Evolutionary conservation across 495 filamentous ascomycete genomes (phyloP).

Genomic region (Melanomma pulvis-pyrius): DNA sequence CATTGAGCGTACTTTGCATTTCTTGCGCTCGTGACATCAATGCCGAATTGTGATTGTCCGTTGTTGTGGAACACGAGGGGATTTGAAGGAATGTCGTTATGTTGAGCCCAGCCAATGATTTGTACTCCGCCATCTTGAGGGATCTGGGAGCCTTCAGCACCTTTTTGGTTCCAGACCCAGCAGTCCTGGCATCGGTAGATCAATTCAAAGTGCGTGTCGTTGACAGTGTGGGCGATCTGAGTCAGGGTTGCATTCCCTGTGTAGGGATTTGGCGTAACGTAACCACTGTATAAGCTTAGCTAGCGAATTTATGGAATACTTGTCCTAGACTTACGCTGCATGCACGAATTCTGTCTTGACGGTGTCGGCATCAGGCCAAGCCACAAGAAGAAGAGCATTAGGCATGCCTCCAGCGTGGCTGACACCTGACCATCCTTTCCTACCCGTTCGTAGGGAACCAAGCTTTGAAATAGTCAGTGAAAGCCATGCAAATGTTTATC

Average conservation of each 20-base stretch:
- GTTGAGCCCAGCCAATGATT: conserved; percentile 39
- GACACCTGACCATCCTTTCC: conserved; percentile 60
- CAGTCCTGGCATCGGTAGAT: conserved; percentile 68
- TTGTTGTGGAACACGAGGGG: conserved; percentile 36
- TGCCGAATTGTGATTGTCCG: conserved; percentile 50
- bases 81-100: conserved; percentile 17
- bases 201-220: conserved; percentile 56
- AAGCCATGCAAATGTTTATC: not conserved
- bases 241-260: conserved; percentile 60
- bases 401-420: conserved; percentile 63
- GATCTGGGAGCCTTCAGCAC: conserved; percentile 48
- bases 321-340: conserved; percentile 42
- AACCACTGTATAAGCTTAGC: conserved; percentile 47
- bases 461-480: conserved; percentile 22
- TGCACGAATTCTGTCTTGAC: conserved; percentile 61
- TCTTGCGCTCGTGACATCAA: conserved; percentile 47
- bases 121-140: conserved; percentile 31
- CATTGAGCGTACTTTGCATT: conserved; percentile 50
- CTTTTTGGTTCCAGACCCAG: conserved; percentile 59
- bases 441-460: conserved; percentile 10
- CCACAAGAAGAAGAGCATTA: conserved; percentile 59
- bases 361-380: conserved; percentile 54
- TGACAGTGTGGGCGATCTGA: conserved; percentile 60
- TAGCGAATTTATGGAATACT: not conserved
- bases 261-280: conserved; percentile 60